phyloP scores from a whole-genome alignment of 805 yeast species.

The Cyberlindnera maritima region DNA sequence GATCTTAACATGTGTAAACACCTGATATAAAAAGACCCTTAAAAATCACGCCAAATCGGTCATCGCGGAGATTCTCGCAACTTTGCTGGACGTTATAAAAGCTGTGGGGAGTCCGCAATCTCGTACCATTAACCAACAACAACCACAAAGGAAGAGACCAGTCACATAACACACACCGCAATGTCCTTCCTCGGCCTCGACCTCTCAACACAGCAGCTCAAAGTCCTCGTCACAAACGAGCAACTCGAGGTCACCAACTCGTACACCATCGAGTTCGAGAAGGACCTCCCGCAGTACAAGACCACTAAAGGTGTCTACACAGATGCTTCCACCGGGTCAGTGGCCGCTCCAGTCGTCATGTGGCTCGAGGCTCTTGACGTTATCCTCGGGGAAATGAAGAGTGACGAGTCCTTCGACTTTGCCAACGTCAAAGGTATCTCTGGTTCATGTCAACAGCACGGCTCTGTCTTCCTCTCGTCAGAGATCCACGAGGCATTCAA shows the following conservation, averaged over 20 bases:
- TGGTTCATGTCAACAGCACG: conserved; percentile 93
- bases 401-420: conserved; percentile 51
- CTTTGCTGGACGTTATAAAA: too few relatives aligned
- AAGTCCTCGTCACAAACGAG: conserved; percentile 62
- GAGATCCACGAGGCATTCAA: conserved; percentile 42
- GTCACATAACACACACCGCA: neutral
- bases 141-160: too few relatives aligned
- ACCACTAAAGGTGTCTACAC: conserved; percentile 72
- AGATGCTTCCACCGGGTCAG: conserved; percentile 52
- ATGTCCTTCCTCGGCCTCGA: conserved; percentile 64
- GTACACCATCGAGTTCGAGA: conserved; percentile 70
- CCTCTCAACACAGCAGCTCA: conserved; percentile 85
- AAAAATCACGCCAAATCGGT: neutral
- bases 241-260: conserved; percentile 51
- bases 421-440: conserved; percentile 59
- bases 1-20: too few relatives aligned
- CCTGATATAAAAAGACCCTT: too few relatives aligned
- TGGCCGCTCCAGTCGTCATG: conserved; percentile 81
- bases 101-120: too few relatives aligned
- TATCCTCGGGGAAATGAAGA: conserved; percentile 49
- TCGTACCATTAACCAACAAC: too few relatives aligned
- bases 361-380: conserved; percentile 84
- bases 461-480: conserved; percentile 77
- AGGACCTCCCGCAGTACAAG: conserved; percentile 55
- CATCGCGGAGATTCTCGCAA: conserved; percentile 12